phyloP scores from a whole-genome alignment of 768 basidiomycete genomes.

The Suillus discolor region DNA sequence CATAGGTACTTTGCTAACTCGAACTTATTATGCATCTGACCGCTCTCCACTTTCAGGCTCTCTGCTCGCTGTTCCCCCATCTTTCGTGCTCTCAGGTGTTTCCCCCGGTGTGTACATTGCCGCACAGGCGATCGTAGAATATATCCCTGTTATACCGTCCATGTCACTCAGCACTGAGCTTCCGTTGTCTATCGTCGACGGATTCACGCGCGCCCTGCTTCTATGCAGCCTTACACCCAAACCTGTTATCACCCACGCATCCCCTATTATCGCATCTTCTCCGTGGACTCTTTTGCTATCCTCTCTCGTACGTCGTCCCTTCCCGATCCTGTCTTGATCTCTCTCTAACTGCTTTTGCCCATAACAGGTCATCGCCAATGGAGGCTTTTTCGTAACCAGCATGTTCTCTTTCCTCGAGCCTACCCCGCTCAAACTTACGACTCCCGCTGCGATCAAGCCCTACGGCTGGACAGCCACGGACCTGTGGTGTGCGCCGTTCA shows the following conservation, averaged over 20 bases:
- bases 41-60: constrained; percentile 47
- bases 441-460: constrained; percentile 76
- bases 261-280: constrained; percentile 56
- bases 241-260: constrained; percentile 55
- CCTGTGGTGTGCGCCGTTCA: constrained; percentile 80
- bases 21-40: constrained; percentile 1
- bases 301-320: constrained; percentile 56
- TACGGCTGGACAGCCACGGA: constrained; percentile 88
- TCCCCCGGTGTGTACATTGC: constrained; percentile 62
- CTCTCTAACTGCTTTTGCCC: not conserved
- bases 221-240: constrained; percentile 80
- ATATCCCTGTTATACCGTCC: constrained; percentile 57
- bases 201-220: constrained; percentile 75
- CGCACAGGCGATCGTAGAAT: constrained; percentile 62
- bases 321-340: not conserved
- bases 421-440: constrained; percentile 64
- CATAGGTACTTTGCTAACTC: constrained; percentile 46
- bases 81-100: constrained; percentile 76
- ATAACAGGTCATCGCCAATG: constrained; percentile 67
- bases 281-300: constrained; percentile 78
- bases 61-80: constrained; percentile 65
- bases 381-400: constrained; percentile 79
- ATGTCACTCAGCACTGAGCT: constrained; percentile 63
- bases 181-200: constrained; percentile 74
- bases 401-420: constrained; percentile 77